Conservation (phyloP, 2,329 filamentous ascomycete genomes). For the Exserohilum turcica region DNA sequence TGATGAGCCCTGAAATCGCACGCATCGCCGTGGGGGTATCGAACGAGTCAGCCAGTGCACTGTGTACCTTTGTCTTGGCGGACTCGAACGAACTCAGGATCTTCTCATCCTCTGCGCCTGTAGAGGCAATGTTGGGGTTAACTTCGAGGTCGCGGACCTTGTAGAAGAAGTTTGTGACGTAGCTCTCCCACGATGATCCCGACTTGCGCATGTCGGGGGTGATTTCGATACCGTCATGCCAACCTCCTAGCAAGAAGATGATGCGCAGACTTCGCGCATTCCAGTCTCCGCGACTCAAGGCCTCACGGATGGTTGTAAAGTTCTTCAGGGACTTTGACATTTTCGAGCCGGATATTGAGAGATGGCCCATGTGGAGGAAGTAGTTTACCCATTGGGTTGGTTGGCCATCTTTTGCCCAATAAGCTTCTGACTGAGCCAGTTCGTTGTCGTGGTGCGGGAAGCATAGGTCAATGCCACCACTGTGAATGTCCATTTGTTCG, state of each 20-base stretch:
- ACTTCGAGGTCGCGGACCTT: conserved; percentile 59
- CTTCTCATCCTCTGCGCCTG: conserved; percentile 46
- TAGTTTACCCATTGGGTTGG: conserved; percentile 84
- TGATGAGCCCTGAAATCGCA: conserved; percentile 77
- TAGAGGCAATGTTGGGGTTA: conserved; percentile 38
- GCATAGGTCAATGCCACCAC: conserved; percentile 88
- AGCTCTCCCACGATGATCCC: conserved; percentile 79
- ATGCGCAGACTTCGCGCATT: conserved; percentile 80
- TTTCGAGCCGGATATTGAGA: conserved; percentile 87
- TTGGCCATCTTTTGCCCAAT: conserved; percentile 60
- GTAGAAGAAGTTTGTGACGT: conserved; percentile 72
- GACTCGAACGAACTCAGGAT: conserved; percentile 57
- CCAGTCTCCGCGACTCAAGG: conserved; percentile 70
- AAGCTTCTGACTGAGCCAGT: conserved; percentile 87
- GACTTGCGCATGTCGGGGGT: conserved; percentile 78
- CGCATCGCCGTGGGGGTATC: conserved; percentile 82
- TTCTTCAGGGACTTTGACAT: conserved; percentile 98
- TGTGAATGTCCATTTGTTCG: conserved; percentile 86
- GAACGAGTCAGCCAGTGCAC: conserved; percentile 80
- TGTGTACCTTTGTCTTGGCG: conserved; percentile 63
- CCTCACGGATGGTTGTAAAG: conserved; percentile 90
- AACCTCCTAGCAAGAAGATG: conserved; percentile 84
- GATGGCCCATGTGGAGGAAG: conserved; percentile 93
- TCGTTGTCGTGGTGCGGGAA: conserved; percentile 83
- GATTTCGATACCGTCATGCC: conserved; percentile 92